Base-by-base conservation (phyloP, 2,329 filamentous ascomycete genomes). In the Nothophaeocryptopus gaeumannii region DNA sequence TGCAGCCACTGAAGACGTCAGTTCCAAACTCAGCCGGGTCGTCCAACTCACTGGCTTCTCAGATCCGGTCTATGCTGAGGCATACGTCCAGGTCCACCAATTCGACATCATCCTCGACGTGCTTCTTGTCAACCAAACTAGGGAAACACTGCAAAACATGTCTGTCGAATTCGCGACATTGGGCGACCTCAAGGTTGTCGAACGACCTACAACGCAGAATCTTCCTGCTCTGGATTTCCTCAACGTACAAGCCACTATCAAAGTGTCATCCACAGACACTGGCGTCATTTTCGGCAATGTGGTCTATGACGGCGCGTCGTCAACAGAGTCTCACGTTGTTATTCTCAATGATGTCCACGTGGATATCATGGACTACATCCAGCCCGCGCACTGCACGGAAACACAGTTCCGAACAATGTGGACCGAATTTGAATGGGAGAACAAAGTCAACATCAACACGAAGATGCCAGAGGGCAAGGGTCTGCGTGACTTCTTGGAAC, bases 391-490 rank as follows among this genome's bases (percentile, higher is more conserved):
- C 12, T 99, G 93, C 78, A 93, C 89, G 4, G 93, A 99, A 77
- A 96, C 92, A 9, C 90, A 97, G 66, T 99, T 99, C 84, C 84
- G 93, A 53, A 95, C 89, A n/a, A 99, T 99, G 93, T 99, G 93
- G 93, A 99, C 93, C 33, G 93, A 99, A 69, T 99, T 99, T 61
- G 93, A 99, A 70, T 99, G 93, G 93, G 93, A 99, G 78, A 99
- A 99, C 77, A 99, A 99, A 81, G 92, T 99, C 72, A 99, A 99
- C 75, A 97, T 99, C 75, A 96, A 96, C 74, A 95, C 89, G 58
- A 97, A 96, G 78, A 64, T 70, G 63, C 61, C 62, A 14, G 54
- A 60, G n/a, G 89, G 89, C 60, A 95, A 92, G 77, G 86, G 83
- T 26, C 78, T 99, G 54, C 83, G 92, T 42, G 89, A 95, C 14